phyloP scores from a whole-genome alignment of 2,329 filamentous ascomycete genomes.

The Sclerotinia minor region DNA sequence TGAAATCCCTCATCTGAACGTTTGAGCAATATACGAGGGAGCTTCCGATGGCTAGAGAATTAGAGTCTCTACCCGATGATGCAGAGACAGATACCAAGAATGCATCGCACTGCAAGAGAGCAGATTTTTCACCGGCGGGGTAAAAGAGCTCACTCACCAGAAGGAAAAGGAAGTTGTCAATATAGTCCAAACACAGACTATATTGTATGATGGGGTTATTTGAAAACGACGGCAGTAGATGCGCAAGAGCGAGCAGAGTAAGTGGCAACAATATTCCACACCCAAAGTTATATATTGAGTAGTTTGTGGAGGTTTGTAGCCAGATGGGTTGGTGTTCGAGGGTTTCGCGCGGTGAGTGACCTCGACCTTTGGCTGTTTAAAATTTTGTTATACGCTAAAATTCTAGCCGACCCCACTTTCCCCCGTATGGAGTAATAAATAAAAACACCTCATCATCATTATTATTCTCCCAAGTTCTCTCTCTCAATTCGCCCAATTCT shows the following conservation, averaged over 20 bases:
- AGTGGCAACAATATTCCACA: slow-evolving; percentile 3
- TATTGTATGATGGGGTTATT: background rate
- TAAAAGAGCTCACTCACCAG: background rate
- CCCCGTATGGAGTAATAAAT: background rate
- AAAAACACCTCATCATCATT: slow-evolving; percentile 17
- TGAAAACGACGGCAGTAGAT: background rate
- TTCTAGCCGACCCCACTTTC: background rate
- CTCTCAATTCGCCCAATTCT: background rate
- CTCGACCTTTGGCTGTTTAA: slow-evolving; percentile 5
- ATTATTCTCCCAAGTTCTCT: background rate
- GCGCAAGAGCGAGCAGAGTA: background rate
- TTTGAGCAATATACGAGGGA: background rate
- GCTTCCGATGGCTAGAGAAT: no score
- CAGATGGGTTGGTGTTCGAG: slow-evolving; percentile 1
- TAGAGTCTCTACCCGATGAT: no score
- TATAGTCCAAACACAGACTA: slow-evolving; percentile 3
- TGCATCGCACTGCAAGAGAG: background rate
- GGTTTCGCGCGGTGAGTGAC: background rate
- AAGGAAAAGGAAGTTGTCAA: background rate
- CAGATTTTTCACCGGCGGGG: slow-evolving; percentile 11
- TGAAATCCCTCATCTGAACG: slow-evolving; percentile 20
- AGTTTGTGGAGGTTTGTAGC: background rate
- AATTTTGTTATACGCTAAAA: slow-evolving; percentile 9
- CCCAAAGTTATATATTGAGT: background rate
- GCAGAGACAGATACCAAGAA: background rate